Evolutionary conservation across 2,329 filamentous ascomycete species (phyloP).

Genomic region (Thelonectria blattea): DNA sequence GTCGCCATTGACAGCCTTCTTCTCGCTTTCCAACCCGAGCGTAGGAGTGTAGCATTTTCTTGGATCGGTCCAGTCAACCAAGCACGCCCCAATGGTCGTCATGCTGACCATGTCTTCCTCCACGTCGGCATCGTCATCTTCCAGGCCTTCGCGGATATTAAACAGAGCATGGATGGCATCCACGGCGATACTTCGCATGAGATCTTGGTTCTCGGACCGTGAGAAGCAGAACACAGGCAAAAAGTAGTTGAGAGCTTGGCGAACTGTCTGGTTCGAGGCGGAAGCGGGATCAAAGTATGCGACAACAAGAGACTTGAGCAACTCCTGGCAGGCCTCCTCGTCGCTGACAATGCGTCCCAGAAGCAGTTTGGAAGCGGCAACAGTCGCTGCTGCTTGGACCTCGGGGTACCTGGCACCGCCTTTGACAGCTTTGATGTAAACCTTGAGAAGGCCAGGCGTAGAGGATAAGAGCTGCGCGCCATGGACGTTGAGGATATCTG

Average conservation of each 20-base stretch:
- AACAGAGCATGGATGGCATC: slow-evolving; percentile 77
- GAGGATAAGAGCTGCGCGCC: slow-evolving; percentile 75
- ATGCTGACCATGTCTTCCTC: slow-evolving; percentile 81
- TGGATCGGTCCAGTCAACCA: slow-evolving; percentile 95
- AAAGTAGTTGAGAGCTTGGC: slow-evolving; percentile 92
- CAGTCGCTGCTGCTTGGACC: slow-evolving; percentile 81
- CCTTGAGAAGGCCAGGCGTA: slow-evolving; percentile 76
- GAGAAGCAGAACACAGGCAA: slow-evolving; percentile 93
- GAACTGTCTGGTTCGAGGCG: slow-evolving; percentile 77
- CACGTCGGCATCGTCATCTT: slow-evolving; percentile 78
- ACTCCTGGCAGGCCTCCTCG: slow-evolving; percentile 67
- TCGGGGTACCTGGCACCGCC: slow-evolving; percentile 71
- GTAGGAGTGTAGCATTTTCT: slow-evolving; percentile 71
- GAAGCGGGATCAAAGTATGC: slow-evolving; percentile 91
- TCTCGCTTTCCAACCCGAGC: slow-evolving; percentile 59
- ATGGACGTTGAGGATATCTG: slow-evolving; percentile 90
- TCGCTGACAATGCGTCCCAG: slow-evolving; percentile 81
- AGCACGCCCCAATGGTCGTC: slow-evolving; percentile 76
- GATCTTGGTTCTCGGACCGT: slow-evolving; percentile 77
- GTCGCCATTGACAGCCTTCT: slow-evolving; percentile 73
- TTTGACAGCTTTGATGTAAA: slow-evolving; percentile 84
- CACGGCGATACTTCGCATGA: slow-evolving; percentile 78
- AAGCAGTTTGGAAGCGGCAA: slow-evolving; percentile 84
- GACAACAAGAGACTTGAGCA: slow-evolving; percentile 84
- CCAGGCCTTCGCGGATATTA: slow-evolving; percentile 72